Evolutionary conservation across 192 early-diverging fungal genomes (phyloP), one percentile per base, ranked within the genome.

Genomic region (Mortierella antarctica): DNA sequence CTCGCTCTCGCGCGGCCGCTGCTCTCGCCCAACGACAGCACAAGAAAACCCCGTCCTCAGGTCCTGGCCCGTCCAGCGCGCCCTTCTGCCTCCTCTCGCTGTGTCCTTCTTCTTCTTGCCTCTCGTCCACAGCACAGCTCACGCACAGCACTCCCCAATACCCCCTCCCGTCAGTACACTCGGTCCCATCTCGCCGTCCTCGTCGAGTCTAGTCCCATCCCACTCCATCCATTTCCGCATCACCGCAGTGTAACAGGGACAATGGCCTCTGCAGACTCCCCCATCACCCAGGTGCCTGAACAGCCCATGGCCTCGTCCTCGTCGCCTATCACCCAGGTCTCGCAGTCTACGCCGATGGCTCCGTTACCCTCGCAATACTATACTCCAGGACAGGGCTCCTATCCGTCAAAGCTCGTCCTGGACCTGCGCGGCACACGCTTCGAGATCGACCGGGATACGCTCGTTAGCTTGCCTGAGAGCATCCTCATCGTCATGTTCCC

Each of bases 401-500:
- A 88, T 48, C 88, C 89, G 11, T 68, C 80, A 56, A 84, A 81
- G 15, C 84, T 91, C n/a, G 65, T 84, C 46, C 80, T 91, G 20
- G 83, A 91, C 56, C 51, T 91, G 11, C 78, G 90, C 39, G 90
- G 90, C 1, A 84, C 70, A 15, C 82, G 83, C 5, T 82, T 91
- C 20, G 84, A 86, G 57, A 82, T 91, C 39, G 86, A 88, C 31
- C 84, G 90, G 40, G 87, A 91, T 10, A 85, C 83, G 6, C 73
- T 91, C 11, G 82, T 88, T 44, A 83, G 76, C 56, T 57, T 91
- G 6, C 90, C 90, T 9, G 90, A 91, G 65, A 88, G 85, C 40
- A 82, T 91, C 31, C 83, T 89, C 42, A 83, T 87, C 70, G 86
- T 84, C 61, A 89, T 91, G 87, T 89, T 91, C 71, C 88, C 90